phyloP scores from a whole-genome alignment of 1,139 yeast species.

The Wickerhamiella infanticola region DNA sequence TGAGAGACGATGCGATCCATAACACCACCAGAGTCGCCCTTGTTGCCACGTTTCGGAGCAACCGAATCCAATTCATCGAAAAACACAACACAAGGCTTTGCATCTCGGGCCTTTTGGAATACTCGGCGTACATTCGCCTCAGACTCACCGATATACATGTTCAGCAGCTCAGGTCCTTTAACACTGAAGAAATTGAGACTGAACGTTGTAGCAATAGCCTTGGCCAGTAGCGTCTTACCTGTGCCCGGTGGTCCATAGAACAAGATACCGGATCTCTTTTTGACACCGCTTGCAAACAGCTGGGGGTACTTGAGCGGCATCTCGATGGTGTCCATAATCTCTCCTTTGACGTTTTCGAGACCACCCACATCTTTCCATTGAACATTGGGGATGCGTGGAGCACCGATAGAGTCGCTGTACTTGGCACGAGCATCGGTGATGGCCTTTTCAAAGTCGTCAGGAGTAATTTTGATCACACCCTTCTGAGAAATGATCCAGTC shows the following conservation, averaged over 20 bases:
- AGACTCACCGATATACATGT: slow-evolving; percentile 97
- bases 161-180: slow-evolving; percentile 86
- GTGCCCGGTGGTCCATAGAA: slow-evolving; percentile 99
- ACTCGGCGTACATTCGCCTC: slow-evolving; percentile 94
- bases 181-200: slow-evolving; percentile 89
- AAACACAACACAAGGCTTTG: slow-evolving; percentile 92
- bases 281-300: slow-evolving; percentile 70
- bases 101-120: slow-evolving; percentile 87
- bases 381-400: slow-evolving; percentile 89
- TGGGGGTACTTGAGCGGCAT: slow-evolving; percentile 92
- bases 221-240: slow-evolving; percentile 86
- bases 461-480: slow-evolving; percentile 40
- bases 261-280: slow-evolving; percentile 83
- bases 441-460: slow-evolving; percentile 55
- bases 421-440: slow-evolving; percentile 73
- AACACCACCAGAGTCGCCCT: slow-evolving; percentile 96
- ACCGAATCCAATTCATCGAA: slow-evolving; percentile 96
- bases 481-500: slow-evolving; percentile 26
- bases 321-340: slow-evolving; percentile 86
- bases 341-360: slow-evolving; percentile 74
- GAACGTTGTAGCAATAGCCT: slow-evolving; percentile 91
- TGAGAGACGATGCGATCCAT: slow-evolving; percentile 98
- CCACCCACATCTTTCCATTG: slow-evolving; percentile 96
- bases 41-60: slow-evolving; percentile 95
- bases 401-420: slow-evolving; percentile 89